Evolutionary conservation across 2,329 filamentous ascomycete species (phyloP).

Genomic region (Onygena corvina): DNA sequence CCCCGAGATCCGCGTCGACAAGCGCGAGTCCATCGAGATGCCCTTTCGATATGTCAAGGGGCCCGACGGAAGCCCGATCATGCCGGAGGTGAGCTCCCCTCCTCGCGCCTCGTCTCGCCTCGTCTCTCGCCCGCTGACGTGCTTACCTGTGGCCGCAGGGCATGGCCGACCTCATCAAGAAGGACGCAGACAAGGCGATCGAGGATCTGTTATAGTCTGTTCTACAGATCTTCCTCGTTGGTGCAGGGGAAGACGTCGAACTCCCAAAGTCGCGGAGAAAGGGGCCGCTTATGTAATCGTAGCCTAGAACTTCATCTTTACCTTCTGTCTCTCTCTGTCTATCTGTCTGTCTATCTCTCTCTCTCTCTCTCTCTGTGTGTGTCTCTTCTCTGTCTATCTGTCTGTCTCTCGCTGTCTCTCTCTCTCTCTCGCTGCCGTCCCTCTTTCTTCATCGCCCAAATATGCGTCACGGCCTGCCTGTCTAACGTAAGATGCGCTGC

Average conservation of each 20-base stretch:
- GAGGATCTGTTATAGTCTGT: constrained; percentile 64
- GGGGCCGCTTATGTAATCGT: not conserved
- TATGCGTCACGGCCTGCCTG: not conserved
- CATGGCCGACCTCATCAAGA: constrained; percentile 86
- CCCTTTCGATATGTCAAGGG: constrained; percentile 89
- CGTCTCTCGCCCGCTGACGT: constrained; percentile 1
- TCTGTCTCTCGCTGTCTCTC: not conserved
- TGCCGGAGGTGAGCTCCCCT: constrained; percentile 63
- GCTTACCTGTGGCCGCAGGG: constrained; percentile 44
- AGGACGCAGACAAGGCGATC: constrained; percentile 86
- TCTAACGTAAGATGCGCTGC: not conserved
- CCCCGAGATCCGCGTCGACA: constrained; percentile 78
- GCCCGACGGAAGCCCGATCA: constrained; percentile 63
- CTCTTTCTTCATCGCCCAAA: not conserved
- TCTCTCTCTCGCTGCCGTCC: not conserved
- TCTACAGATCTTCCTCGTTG: too few relatives aligned
- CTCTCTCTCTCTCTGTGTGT: too few relatives aligned
- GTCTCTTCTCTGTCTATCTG: not conserved
- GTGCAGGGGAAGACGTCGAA: too few relatives aligned
- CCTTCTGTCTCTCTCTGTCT: not conserved
- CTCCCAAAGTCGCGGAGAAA: too few relatives aligned
- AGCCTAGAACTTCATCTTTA: not conserved
- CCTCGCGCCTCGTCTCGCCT: constrained; percentile 3
- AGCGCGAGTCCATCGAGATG: constrained; percentile 93
- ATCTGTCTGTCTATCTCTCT: not conserved